Evolutionary conservation across 805 yeast species (phyloP).

Genomic region (Candida sithepensis): DNA sequence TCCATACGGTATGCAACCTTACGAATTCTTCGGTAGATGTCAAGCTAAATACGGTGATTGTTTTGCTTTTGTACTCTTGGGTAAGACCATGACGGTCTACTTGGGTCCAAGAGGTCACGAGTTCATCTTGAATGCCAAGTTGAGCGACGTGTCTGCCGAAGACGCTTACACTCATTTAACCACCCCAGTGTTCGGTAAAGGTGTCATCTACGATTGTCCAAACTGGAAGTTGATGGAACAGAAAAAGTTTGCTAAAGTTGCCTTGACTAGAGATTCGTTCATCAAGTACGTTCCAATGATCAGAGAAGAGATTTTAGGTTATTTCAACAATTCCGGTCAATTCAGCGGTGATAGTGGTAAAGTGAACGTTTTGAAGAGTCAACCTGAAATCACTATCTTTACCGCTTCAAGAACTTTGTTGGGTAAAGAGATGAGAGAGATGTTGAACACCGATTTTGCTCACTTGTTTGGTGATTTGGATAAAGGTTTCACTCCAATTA

Average conservation of each 20-base stretch:
- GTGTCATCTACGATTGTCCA: constrained; percentile 96
- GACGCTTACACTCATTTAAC: constrained; percentile 94
- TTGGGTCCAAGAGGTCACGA: constrained; percentile 98
- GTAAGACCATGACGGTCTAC: constrained; percentile 91
- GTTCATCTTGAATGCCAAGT: constrained; percentile 86
- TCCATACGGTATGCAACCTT: constrained; percentile 89
- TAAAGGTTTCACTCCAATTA: constrained; percentile 93
- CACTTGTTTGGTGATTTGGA: constrained; percentile 85
- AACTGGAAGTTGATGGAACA: constrained; percentile 95
- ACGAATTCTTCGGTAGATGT: constrained; percentile 77
- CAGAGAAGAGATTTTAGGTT: constrained; percentile 68
- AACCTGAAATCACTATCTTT: constrained; percentile 93
- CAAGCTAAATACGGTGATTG: constrained; percentile 87
- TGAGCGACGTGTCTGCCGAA: constrained; percentile 89
- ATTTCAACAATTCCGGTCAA: constrained; percentile 50
- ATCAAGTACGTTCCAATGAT: constrained; percentile 83
- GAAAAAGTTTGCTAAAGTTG: constrained; percentile 91
- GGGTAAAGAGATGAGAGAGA: constrained; percentile 87
- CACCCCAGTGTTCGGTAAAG: constrained; percentile 99
- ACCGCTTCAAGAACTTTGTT: constrained; percentile 90
- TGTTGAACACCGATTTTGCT: constrained; percentile 81
- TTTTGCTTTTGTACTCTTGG: constrained; percentile 84
- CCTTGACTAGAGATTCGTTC: constrained; percentile 83
- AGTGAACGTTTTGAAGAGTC: constrained; percentile 71
- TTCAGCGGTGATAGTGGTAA: constrained; percentile 47